phyloP scores from a whole-genome alignment of 768 basidiomycete genomes.

The Rhodosporidiobolus odoratus region DNA sequence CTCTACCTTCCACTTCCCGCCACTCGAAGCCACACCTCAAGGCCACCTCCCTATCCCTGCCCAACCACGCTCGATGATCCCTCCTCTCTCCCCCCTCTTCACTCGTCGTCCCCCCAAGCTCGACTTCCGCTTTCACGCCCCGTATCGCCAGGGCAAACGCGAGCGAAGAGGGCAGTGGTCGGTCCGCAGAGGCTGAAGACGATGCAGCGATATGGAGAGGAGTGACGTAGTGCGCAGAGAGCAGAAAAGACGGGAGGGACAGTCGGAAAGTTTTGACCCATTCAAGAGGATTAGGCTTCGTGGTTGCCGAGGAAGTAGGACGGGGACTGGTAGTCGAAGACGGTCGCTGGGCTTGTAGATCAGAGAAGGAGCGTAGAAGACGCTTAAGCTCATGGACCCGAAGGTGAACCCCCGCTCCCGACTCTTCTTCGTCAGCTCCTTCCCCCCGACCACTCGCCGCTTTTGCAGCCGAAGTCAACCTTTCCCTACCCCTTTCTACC shows the following conservation, averaged over 20 bases:
- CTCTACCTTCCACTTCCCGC: slow-evolving; percentile 30
- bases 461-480: too few relatives aligned
- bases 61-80: slow-evolving; percentile 22
- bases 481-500: background rate
- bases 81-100: background rate
- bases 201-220: slow-evolving; percentile 10
- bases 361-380: background rate
- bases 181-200: background rate
- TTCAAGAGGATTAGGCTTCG: slow-evolving; percentile 2
- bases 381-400: background rate
- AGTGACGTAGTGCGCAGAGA: slow-evolving; percentile 29
- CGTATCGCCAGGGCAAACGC: slow-evolving; percentile 22
- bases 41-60: background rate
- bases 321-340: too few relatives aligned
- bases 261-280: slow-evolving; percentile 14
- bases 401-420: background rate
- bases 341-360: background rate
- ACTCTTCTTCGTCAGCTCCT: background rate
- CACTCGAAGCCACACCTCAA: slow-evolving; percentile 4
- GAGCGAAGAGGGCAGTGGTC: slow-evolving; percentile 10
- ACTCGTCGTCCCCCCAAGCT: background rate
- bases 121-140: slow-evolving; percentile 11
- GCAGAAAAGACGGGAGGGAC: slow-evolving; percentile 14
- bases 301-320: background rate
- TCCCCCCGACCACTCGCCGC: slow-evolving; percentile 22